These are phyloP conservation scores for Beauveria scarabaeidicola DNA, from an alignment of 2,329 filamentous ascomycete species.

Conservation along the genomic window DNA sequence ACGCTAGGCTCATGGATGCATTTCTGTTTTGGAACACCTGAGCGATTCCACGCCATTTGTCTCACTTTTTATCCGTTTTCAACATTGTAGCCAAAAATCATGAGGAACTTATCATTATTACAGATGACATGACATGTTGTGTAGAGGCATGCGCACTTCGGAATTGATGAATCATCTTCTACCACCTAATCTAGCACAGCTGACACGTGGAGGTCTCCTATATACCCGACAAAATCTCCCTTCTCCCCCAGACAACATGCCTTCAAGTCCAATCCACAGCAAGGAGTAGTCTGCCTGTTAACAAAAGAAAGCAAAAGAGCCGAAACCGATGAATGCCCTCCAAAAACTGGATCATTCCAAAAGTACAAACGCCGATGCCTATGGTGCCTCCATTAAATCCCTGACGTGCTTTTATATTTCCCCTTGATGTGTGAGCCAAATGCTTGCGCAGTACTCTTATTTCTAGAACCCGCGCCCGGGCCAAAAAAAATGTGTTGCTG, in stretches of 20 bases:
- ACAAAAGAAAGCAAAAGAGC: not conserved
- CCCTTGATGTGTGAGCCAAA: not conserved
- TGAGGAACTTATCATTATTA: not conserved
- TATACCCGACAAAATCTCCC: not conserved
- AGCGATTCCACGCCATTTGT: not conserved
- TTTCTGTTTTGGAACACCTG: not conserved
- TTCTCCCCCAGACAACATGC: not conserved
- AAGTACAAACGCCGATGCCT: constrained; percentile 1
- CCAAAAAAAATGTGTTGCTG: not conserved
- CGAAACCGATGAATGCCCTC: not conserved
- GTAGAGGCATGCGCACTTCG: not conserved
- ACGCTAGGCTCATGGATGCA: not conserved
- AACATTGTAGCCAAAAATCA: not conserved
- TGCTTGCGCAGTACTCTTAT: constrained; percentile 8
- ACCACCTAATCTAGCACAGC: not conserved
- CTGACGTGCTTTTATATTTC: not conserved
- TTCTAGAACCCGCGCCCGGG: not conserved
- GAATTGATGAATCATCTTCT: not conserved
- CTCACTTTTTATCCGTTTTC: not conserved
- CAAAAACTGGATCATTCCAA: not conserved
- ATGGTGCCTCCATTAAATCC: constrained; percentile 2
- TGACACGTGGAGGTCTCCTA: not conserved
- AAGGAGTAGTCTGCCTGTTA: not conserved
- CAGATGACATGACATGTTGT: not conserved
- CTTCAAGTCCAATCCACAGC: not conserved